Evolutionary conservation across 2,329 filamentous ascomycete genomes (phyloP).

Genomic region (Exophiala sp.): DNA sequence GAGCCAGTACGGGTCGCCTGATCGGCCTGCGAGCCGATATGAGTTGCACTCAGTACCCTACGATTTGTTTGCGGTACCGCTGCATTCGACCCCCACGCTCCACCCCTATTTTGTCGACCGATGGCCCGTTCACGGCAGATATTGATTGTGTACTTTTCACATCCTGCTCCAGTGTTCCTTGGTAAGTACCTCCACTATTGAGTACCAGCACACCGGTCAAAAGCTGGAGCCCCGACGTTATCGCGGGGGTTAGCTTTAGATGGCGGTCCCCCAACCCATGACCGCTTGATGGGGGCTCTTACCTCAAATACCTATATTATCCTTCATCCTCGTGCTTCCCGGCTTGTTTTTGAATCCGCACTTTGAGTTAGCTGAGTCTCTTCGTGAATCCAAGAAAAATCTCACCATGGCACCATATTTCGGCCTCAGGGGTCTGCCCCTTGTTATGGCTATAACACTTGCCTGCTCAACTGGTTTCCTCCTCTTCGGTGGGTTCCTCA

Average conservation of each 20-base stretch:
- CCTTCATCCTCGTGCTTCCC: no score
- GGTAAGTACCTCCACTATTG: no score
- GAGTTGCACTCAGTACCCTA: background rate
- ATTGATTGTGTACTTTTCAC: no score
- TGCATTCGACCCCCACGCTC: background rate
- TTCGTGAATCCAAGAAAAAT: background rate
- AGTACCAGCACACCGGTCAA: no score
- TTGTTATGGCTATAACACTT: background rate
- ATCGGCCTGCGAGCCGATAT: background rate
- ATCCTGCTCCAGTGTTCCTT: no score
- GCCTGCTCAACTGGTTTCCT: constrained; percentile 11
- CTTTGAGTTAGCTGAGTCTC: background rate
- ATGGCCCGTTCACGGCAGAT: no score
- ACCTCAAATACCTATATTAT: no score
- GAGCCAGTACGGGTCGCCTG: background rate
- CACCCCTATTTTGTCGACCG: background rate
- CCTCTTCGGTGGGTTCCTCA: constrained; percentile 3
- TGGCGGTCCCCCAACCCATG: no score
- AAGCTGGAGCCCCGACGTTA: no score
- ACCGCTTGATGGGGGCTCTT: no score
- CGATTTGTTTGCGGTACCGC: background rate
- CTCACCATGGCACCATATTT: background rate
- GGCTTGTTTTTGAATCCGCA: no score
- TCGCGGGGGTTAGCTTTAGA: no score
- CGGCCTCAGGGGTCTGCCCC: constrained; percentile 1